Evolutionary conservation across 257 asterid species (phyloP).

Genomic region (Fraxinus quadrangulata): DNA sequence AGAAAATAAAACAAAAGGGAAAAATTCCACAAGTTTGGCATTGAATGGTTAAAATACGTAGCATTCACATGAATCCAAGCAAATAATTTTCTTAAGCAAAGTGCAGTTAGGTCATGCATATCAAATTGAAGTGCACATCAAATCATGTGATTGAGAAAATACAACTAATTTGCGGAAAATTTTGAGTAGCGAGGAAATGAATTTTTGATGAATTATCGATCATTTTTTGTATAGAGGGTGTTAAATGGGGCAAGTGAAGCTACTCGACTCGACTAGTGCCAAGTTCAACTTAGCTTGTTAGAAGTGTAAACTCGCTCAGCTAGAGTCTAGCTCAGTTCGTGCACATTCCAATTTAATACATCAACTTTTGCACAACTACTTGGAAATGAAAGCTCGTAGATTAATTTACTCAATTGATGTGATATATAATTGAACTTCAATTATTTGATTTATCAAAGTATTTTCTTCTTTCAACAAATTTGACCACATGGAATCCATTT

Average conservation of each 20-base stretch:
- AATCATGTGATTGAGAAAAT: slow-evolving; percentile 6
- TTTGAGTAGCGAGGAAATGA: slow-evolving; percentile 23
- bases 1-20: not conserved
- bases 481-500: not conserved
- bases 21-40: not conserved
- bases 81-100: not conserved
- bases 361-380: not conserved
- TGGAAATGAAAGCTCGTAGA: not conserved
- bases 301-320: too few relatives aligned
- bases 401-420: not conserved
- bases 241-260: too few relatives aligned
- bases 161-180: slow-evolving; percentile 1
- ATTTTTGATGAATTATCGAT: slow-evolving; percentile 21
- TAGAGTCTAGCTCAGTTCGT: too few relatives aligned
- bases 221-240: not conserved
- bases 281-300: too few relatives aligned
- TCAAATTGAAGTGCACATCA: slow-evolving; percentile 15
- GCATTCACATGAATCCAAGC: not conserved
- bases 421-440: not conserved
- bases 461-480: not conserved
- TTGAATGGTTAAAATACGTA: not conserved
- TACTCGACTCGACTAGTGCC: too few relatives aligned
- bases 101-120: slow-evolving; percentile 30
- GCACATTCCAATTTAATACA: too few relatives aligned
- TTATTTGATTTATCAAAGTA: too few relatives aligned